Percentiles rank a stretch among this genome's conserved stretches.
Conservation (phyloP, 2,329 filamentous ascomycete genomes). For the Ophiostoma australiae region DNA sequence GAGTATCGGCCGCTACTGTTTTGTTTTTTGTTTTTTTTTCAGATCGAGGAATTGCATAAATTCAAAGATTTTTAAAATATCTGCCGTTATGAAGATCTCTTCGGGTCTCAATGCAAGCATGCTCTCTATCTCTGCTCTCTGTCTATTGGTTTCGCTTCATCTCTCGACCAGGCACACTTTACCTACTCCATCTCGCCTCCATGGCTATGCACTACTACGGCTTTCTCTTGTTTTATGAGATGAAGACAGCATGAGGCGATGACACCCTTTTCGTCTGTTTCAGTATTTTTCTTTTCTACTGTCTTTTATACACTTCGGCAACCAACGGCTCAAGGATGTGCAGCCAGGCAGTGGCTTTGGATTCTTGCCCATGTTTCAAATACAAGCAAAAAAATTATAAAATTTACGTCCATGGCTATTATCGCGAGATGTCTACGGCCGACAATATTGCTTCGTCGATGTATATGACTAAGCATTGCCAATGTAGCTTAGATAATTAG, state of each 20-base stretch:
- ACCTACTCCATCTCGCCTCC: background rate
- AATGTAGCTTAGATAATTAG: too few relatives aligned
- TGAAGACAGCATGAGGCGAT: background rate
- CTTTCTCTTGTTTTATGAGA: background rate
- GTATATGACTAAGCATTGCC: background rate
- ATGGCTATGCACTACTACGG: background rate
- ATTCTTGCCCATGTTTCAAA: conserved; percentile 3
- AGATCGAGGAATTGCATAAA: conserved; percentile 15
- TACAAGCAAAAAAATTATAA: background rate
- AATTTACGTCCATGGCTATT: background rate
- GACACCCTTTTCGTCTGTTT: background rate
- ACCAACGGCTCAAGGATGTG: conserved; percentile 4
- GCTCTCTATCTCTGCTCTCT: background rate
- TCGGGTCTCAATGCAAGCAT: background rate
- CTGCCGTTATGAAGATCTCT: background rate
- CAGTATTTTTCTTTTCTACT: conserved; percentile 1
- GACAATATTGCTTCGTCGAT: background rate
- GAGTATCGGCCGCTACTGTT: conserved; percentile 11
- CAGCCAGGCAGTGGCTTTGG: conserved; percentile 6
- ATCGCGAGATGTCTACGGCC: background rate
- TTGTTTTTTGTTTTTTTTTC: conserved; percentile 17
- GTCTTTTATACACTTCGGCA: conserved; percentile 19
- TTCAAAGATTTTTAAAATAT: conserved; percentile 1
- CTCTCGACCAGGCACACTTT: background rate
- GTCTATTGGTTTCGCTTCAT: background rate